Evolutionary conservation across 1,284 basidiomycete genomes (phyloP).

Genomic region (Bjerkandera adusta): DNA sequence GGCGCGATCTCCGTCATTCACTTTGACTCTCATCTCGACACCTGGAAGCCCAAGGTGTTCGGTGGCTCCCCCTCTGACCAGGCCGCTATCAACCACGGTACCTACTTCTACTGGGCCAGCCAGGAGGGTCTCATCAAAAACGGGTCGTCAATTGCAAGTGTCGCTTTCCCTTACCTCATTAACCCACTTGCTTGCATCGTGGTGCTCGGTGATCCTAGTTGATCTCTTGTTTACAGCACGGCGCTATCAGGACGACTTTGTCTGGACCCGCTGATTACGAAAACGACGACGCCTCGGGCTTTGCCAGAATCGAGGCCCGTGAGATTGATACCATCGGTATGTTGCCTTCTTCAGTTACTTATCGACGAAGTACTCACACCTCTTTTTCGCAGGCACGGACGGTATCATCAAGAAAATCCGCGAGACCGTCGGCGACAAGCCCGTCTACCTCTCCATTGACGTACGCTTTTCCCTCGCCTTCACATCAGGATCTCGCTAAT

Average conservation of each 20-base stretch:
- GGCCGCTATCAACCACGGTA: slow-evolving; percentile 72
- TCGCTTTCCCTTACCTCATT: slow-evolving; percentile 24
- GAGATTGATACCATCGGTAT: slow-evolving; percentile 72
- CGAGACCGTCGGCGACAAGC: slow-evolving; percentile 61
- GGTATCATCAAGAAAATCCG: slow-evolving; percentile 73
- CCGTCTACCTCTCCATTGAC: slow-evolving; percentile 75
- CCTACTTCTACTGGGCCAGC: slow-evolving; percentile 78
- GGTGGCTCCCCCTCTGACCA: slow-evolving; percentile 66
- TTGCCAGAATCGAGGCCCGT: slow-evolving; percentile 72
- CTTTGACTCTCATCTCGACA: slow-evolving; percentile 74
- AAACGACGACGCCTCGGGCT: slow-evolving; percentile 66
- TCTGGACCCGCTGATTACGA: slow-evolving; percentile 69
- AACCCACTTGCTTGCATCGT: slow-evolving; percentile 14
- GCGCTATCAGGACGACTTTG: slow-evolving; percentile 75
- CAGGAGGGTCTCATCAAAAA: slow-evolving; percentile 74
- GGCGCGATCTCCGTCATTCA: slow-evolving; percentile 77
- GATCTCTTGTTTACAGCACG: slow-evolving; percentile 59
- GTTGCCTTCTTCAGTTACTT: slow-evolving; percentile 1
- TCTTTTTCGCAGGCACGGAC: slow-evolving; percentile 43
- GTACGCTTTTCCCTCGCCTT: slow-evolving; percentile 30
- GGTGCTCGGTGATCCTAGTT: slow-evolving; percentile 65
- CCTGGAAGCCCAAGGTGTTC: slow-evolving; percentile 73
- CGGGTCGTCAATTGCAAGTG: slow-evolving; percentile 81
- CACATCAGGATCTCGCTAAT: background rate
- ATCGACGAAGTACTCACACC: slow-evolving; percentile 3